Evolutionary conservation across 345 rosid species (phyloP).

Genomic region (Populus simonii): DNA sequence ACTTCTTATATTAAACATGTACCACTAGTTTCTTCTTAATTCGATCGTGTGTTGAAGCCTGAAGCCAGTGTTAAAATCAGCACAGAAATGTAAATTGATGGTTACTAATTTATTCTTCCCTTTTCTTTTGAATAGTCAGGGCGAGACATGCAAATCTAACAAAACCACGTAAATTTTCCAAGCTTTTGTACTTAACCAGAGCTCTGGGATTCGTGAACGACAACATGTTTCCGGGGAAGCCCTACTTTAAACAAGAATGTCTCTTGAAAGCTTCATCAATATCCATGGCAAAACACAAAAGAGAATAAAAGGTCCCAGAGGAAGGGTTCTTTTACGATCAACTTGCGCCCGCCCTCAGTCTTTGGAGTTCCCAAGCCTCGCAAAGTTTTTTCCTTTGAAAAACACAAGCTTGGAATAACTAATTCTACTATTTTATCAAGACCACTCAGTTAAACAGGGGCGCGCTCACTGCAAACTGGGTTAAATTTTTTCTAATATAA

Average conservation of each 20-base stretch:
- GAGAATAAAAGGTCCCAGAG: not conserved
- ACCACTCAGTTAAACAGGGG: not conserved
- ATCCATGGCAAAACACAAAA: not conserved
- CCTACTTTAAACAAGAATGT: not conserved
- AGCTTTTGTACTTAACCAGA: not conserved
- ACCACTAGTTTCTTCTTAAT: not conserved
- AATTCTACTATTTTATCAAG: not conserved
- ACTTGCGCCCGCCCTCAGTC: not conserved
- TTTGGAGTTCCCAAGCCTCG: not conserved
- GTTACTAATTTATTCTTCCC: not conserved
- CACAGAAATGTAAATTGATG: no score
- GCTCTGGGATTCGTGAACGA: conserved; percentile 6
- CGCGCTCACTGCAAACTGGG: no score
- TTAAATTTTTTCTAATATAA: no score
- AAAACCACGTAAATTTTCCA: not conserved
- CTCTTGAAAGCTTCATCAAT: conserved; percentile 1
- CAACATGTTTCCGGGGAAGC: conserved; percentile 10
- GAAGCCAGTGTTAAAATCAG: not conserved
- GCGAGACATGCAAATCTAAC: not conserved
- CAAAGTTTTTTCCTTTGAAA: not conserved
- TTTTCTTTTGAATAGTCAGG: not conserved
- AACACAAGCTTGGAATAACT: not conserved
- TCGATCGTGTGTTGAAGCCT: not conserved
- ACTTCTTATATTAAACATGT: not conserved
- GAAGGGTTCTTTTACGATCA: not conserved